Evolutionary conservation across 805 yeast species (phyloP), one percentile per base, ranked within the genome.

Genomic region (Wickerhamiella parazyma): DNA sequence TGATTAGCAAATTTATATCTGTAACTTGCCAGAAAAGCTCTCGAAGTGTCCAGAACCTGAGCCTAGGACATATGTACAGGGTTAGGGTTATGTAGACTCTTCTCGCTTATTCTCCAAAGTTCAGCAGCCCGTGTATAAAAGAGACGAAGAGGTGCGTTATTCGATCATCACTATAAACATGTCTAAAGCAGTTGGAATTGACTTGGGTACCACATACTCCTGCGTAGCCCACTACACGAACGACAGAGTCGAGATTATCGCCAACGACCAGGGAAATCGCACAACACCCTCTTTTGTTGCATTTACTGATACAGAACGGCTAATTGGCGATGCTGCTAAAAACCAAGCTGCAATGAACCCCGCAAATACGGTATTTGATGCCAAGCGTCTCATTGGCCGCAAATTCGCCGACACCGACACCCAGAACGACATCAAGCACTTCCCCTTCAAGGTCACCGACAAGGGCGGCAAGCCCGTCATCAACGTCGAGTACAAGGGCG

Each of bases 331-430:
- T 68, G 94, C 96, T 55, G 97, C 96, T 48, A 89, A 89, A 78
- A 87, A 89, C 68, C 96, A 89, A 70, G 95, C 95, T 45, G 95
- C 96, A 52, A 82, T 86, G 78, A 89, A 87, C 70, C 95, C 96
- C 44, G 54, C 70, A 49, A 87, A 87, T 73, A 87, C 96, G 37
- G 87, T 87, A 49, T 87, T 86, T 59, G 95, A 87, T 59, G 94
- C 94, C 58, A 87, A 87, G 72, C 80, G 96, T 71, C 75, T 87
- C 63, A 87, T 87, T 62, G 94, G 93, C 56, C 76, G 78, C 70
- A 75, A 84, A 61, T 83, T 78, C 58, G 65, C 67, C 52, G 95
- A 87, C 58, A 72, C 77, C 38, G 89, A 79, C 57, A 91, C 86
- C 45, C 77, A 73, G 53, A 71, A 65, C 45, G 96, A 86, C 61